phyloP scores from a whole-genome alignment of 306 rosid genomes.

The Senna tora region DNA sequence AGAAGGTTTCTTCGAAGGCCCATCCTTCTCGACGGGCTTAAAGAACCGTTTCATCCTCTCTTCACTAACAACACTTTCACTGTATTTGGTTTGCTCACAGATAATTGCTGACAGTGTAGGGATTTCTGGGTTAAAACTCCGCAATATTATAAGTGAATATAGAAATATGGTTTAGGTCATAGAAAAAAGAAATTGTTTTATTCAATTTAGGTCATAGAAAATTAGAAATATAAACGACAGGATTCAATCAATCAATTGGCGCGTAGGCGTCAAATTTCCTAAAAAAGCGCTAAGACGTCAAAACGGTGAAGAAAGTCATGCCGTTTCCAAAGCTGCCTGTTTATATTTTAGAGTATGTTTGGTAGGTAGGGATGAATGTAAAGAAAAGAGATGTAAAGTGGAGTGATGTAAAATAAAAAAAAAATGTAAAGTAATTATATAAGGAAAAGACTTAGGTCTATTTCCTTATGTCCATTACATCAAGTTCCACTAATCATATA shows the following conservation, averaged over 20 bases:
- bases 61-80: background rate
- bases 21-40: slow-evolving; percentile 71
- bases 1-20: slow-evolving; percentile 63
- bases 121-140: background rate
- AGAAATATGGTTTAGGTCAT: background rate
- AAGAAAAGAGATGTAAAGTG: no score
- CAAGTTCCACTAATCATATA: no score
- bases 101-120: background rate
- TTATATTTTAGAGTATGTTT: no score
- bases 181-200: background rate
- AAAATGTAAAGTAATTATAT: no score
- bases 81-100: background rate
- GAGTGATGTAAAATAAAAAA: no score
- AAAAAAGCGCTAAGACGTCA: background rate
- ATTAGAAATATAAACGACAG: background rate
- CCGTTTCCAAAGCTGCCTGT: background rate
- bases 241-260: background rate
- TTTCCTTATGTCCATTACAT: no score
- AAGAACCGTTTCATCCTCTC: slow-evolving; percentile 82
- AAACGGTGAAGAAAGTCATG: background rate
- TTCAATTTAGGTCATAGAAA: background rate
- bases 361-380: no score
- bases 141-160: background rate
- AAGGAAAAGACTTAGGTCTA: no score
- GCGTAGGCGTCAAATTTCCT: background rate